A percentile compares a stretch with the other conserved stretches of the same genome.
Conservation (phyloP, 345 rosid species). For the Eucalyptus marginata region DNA sequence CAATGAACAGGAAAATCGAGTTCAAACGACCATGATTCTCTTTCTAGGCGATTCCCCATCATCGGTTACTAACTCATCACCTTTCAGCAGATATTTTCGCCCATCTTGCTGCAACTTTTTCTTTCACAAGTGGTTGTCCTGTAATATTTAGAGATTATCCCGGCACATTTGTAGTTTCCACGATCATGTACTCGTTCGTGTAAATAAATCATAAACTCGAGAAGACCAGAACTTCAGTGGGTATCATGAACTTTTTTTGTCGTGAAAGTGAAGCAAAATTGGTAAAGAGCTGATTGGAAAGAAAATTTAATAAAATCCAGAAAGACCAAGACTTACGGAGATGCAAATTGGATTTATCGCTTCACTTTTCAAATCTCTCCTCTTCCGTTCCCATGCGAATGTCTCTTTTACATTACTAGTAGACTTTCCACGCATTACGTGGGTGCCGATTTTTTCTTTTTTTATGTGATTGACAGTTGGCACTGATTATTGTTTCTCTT, state of each 20-base stretch:
- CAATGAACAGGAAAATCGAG: background rate
- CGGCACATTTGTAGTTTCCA: background rate
- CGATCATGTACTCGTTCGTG: background rate
- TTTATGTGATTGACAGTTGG: background rate
- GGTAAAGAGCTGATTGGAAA: background rate
- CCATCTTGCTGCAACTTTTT: background rate
- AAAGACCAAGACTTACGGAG: background rate
- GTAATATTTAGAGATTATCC: too few species aligned
- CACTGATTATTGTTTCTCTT: background rate
- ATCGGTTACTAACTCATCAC: background rate
- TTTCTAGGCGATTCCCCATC: background rate
- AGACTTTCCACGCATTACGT: too few species aligned
- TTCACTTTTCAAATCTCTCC: too few species aligned
- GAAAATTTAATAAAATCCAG: background rate
- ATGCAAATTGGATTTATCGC: too few species aligned
- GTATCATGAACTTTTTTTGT: background rate
- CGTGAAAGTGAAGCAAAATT: background rate
- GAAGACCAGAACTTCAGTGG: background rate
- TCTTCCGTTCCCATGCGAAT: too few species aligned
- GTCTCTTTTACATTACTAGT: too few species aligned
- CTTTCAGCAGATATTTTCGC: background rate
- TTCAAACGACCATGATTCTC: background rate
- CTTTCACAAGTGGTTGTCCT: too few species aligned
- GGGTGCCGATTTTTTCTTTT: fast-evolving
- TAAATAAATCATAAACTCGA: background rate